These are phyloP conservation scores for Elsinoe australis DNA, from an alignment of 2,329 filamentous ascomycete species.

Conservation along the genomic window DNA sequence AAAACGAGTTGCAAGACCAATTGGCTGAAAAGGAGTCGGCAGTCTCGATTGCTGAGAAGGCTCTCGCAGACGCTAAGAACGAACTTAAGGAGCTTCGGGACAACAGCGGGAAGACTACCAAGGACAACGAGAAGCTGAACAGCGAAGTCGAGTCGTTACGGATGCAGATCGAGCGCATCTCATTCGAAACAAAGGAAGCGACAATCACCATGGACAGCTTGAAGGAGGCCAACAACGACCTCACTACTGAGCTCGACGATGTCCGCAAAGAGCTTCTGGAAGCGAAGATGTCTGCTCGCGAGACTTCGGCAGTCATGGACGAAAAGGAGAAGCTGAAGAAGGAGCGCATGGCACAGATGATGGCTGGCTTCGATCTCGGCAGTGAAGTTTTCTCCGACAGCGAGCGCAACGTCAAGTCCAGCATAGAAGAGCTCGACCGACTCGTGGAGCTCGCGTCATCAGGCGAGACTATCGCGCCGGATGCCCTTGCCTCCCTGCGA, in stretches of 20 bases:
- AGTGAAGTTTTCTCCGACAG: slow-evolving; percentile 91
- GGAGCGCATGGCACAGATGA: slow-evolving; percentile 99
- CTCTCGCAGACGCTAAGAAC: slow-evolving; percentile 72
- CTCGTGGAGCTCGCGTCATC: slow-evolving; percentile 67
- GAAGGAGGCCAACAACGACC: slow-evolving; percentile 89
- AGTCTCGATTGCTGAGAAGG: slow-evolving; percentile 70
- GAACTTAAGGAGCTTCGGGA: slow-evolving; percentile 81
- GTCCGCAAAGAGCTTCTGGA: slow-evolving; percentile 94
- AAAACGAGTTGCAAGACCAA: slow-evolving; percentile 96
- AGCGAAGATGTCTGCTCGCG: slow-evolving; percentile 92
- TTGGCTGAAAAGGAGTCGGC: slow-evolving; percentile 85
- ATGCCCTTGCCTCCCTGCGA: slow-evolving; percentile 70
- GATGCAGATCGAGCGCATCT: slow-evolving; percentile 93
- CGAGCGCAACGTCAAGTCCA: slow-evolving; percentile 72
- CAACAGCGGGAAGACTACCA: slow-evolving; percentile 70
- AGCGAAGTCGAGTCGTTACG: slow-evolving; percentile 85
- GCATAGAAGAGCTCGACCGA: slow-evolving; percentile 74
- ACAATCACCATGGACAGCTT: slow-evolving; percentile 96
- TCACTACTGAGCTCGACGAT: slow-evolving; percentile 86
- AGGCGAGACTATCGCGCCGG: slow-evolving; percentile 72
- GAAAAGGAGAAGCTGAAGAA: slow-evolving; percentile 99
- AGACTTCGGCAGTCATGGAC: slow-evolving; percentile 79
- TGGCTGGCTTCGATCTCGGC: slow-evolving; percentile 94
- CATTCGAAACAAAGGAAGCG: slow-evolving; percentile 93
- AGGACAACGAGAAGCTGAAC: slow-evolving; percentile 81